Conservation (phyloP, 2,329 filamentous ascomycete genomes). For the Myriosclerotinia curreyana region DNA sequence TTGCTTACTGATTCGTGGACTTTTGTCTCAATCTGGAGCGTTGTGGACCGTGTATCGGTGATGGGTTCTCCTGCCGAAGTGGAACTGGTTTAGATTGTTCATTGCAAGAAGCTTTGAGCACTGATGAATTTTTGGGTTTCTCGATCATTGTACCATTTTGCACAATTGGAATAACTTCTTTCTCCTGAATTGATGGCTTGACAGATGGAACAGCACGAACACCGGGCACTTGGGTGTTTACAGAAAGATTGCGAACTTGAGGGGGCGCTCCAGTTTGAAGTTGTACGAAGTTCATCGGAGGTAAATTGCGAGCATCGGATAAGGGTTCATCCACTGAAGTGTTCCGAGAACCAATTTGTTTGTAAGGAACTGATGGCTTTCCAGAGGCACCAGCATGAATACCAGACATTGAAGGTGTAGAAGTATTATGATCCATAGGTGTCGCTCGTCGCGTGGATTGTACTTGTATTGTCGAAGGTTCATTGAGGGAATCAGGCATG, state of each 20-base stretch:
- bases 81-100: background rate
- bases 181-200: background rate
- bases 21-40: background rate
- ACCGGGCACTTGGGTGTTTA: background rate
- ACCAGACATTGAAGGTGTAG: background rate
- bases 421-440: background rate
- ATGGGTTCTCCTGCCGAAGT: background rate
- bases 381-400: too few relatives aligned
- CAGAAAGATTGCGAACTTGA: too few relatives aligned
- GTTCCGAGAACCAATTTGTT: too few relatives aligned
- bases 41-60: background rate
- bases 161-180: background rate
- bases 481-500: background rate
- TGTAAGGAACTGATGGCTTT: background rate
- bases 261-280: too few relatives aligned
- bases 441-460: background rate
- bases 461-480: background rate
- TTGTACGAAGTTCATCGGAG: too few relatives aligned
- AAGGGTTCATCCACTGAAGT: too few relatives aligned
- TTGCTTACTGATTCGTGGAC: background rate
- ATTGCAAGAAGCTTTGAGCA: background rate
- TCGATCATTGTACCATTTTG: background rate
- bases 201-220: background rate
- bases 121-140: background rate
- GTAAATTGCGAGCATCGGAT: too few relatives aligned